Evolutionary conservation across 768 basidiomycete genomes (phyloP), one percentile per base, ranked within the genome.

Genomic region (Phaffia tasmanica): DNA sequence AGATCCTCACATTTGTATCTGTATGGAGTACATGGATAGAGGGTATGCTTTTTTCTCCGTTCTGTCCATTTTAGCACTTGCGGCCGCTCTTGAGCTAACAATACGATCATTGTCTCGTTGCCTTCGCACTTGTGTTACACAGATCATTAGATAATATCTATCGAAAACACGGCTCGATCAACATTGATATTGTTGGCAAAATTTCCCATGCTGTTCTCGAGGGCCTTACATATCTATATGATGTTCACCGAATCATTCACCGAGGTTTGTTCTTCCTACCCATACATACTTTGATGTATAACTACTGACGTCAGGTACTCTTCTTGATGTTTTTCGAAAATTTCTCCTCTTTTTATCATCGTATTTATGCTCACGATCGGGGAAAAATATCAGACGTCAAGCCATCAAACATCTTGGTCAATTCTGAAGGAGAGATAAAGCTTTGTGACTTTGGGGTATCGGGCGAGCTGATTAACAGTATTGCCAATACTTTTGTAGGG

Each of bases 391-490:
- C 51, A 98, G 95, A 98, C 75, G 97, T 99, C 82, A 99, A 99
- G 77, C 95, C 95, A 32, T 95, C 92, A 16, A 99, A 99, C 74
- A 95, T 99, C 70, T 81, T 98, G 55, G 90, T 82, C 78, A 98
- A 97, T 74, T 95, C 94, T 8, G 80, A 81, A 57, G 95, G 95
- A 35, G 86, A 95, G 72, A 93, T 98, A 82, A 99, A 99, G 80
- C 93, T 99, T 63, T 97, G 94, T 74, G 95, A 99, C 77, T 99
- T 98, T 76, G 95, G 95, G 49, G 95, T 99, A 8, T 97, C 93
- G 1, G 95, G 95, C 46, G 95, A 99, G 76, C 82, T 99, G 72
- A 94, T 98, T 79, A 98, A 98, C 78, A 93, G 90, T 9, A 94
- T 98, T 70, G 95, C 95, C 48, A 93, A 98, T 78, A 98, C 95